phyloP scores from a whole-genome alignment of 2,329 filamentous ascomycete species.

The Trichoderma aggressivum region DNA sequence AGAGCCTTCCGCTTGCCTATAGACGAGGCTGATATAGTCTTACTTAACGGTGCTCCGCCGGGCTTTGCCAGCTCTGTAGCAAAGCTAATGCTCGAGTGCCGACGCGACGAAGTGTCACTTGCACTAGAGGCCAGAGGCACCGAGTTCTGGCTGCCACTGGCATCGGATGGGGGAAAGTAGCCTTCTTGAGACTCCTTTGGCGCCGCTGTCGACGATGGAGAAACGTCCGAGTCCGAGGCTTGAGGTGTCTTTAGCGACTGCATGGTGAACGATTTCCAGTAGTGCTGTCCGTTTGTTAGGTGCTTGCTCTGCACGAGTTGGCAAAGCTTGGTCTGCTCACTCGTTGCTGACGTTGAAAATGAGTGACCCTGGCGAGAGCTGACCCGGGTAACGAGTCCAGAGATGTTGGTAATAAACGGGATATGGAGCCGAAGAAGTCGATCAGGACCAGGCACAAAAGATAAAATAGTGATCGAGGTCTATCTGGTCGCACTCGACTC shows the following conservation, averaged over 20 bases:
- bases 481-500: background rate
- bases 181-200: conserved; percentile 19
- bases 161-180: conserved; percentile 6
- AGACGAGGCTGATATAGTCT: conserved; percentile 27
- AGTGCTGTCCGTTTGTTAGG: background rate
- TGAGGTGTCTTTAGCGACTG: conserved; percentile 25
- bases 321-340: background rate
- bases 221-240: conserved; percentile 43
- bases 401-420: background rate
- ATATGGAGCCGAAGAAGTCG: background rate
- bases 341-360: background rate
- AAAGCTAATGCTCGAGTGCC: conserved; percentile 35
- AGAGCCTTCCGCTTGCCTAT: conserved; percentile 2
- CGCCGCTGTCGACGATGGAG: conserved; percentile 36
- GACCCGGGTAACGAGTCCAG: background rate
- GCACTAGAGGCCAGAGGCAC: conserved; percentile 20
- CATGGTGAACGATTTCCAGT: conserved; percentile 17
- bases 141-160: conserved; percentile 12
- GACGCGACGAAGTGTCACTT: conserved; percentile 26
- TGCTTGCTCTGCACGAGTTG: background rate
- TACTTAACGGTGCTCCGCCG: conserved; percentile 30
- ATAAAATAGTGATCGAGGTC: background rate
- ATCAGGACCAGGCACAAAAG: background rate
- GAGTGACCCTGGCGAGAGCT: background rate
- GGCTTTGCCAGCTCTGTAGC: conserved; percentile 33